Evolutionary conservation across 345 rosid species (phyloP).

Genomic region (Abelmoschus esculentus): DNA sequence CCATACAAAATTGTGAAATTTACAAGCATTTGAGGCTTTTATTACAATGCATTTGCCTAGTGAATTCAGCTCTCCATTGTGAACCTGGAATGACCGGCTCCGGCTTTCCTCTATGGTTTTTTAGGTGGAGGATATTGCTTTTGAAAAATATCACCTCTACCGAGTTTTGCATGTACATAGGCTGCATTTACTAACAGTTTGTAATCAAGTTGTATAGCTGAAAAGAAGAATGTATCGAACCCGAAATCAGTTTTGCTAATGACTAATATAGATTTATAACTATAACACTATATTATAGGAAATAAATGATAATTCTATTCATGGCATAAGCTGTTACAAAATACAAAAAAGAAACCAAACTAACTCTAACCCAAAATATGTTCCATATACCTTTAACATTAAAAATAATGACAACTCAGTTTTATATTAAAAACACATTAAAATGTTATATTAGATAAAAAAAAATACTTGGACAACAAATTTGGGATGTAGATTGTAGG

Average conservation of each 20-base stretch:
- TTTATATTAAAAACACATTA: no score
- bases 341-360: no score
- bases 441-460: no score
- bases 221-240: slow-evolving; percentile 7
- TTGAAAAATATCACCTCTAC: slow-evolving; percentile 11
- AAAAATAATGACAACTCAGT: no score
- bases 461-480: no score
- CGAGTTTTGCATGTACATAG: slow-evolving; percentile 31
- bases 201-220: slow-evolving; percentile 33
- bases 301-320: no score
- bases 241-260: not conserved
- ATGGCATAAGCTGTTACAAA: no score
- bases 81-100: slow-evolving; percentile 4
- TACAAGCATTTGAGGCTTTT: not conserved
- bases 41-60: not conserved
- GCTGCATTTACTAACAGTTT: slow-evolving; percentile 17
- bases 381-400: no score
- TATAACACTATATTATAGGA: no score
- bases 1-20: not conserved
- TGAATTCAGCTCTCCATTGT: slow-evolving; percentile 9
- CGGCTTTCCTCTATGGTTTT: slow-evolving; percentile 15
- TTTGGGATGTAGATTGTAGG: no score
- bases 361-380: no score
- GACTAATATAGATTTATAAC: no score
- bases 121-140: slow-evolving; percentile 15